Conservation (phyloP, 176 grass and related monocot genomes). For the Eleusine indica region DNA sequence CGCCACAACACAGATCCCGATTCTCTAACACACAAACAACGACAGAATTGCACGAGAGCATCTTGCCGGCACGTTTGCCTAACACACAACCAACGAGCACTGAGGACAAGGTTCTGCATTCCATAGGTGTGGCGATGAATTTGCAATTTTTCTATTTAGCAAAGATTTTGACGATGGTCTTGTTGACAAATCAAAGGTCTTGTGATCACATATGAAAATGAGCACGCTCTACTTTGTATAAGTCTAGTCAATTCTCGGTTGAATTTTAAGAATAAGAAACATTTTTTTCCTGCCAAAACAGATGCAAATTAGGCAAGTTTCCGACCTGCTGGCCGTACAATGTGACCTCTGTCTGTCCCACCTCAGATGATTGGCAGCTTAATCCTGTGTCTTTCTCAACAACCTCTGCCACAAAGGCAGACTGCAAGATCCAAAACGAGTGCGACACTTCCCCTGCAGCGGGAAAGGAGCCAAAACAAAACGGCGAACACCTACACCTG, state of each 20-base stretch:
- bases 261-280: neutral
- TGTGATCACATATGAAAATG: neutral
- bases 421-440: conserved; percentile 25
- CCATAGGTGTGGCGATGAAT: too few relatives aligned
- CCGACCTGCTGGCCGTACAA: conserved; percentile 39
- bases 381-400: conserved; percentile 45
- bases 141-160: neutral
- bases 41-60: too few relatives aligned
- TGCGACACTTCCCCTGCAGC: neutral
- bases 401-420: conserved; percentile 26
- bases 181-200: neutral
- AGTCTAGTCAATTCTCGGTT: neutral
- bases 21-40: too few relatives aligned
- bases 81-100: too few relatives aligned
- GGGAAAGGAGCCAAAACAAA: conserved; percentile 17
- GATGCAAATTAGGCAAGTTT: conserved; percentile 41
- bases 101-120: too few relatives aligned
- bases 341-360: neutral
- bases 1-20: too few relatives aligned
- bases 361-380: conserved; percentile 27
- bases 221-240: neutral
- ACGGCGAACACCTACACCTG: neutral
- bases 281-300: conserved; percentile 1
- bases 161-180: neutral
- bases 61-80: too few relatives aligned